A percentile compares a stretch with the other conserved stretches of the same genome.
These are phyloP conservation scores for Suhomyces panamericanus DNA, from an alignment of 1,139 yeast species.

Conservation along the genomic window DNA sequence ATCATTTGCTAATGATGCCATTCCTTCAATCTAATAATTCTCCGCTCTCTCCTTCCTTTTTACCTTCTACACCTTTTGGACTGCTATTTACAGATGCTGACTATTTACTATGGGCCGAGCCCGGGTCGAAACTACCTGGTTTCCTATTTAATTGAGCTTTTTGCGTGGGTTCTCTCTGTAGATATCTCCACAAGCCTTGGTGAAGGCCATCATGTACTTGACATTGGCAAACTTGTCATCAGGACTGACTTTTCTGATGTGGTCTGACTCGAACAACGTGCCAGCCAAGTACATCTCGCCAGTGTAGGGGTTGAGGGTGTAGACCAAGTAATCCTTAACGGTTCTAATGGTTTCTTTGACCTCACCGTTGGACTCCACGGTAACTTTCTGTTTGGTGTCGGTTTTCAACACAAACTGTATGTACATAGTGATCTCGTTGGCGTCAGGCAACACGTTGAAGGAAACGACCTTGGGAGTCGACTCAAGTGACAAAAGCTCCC, in stretches of 20 bases:
- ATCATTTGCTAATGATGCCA: no score
- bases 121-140: background rate
- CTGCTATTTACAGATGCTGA: background rate
- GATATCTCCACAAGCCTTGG: conserved; percentile 49
- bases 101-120: background rate
- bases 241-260: conserved; percentile 38
- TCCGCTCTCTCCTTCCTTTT: no score
- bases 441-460: conserved; percentile 62
- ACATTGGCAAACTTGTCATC: conserved; percentile 38
- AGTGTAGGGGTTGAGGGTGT: conserved; percentile 70
- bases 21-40: no score
- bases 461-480: conserved; percentile 70
- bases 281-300: conserved; percentile 73
- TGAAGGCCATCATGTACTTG: conserved; percentile 22
- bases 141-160: background rate
- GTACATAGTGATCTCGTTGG: conserved; percentile 63
- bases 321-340: conserved; percentile 74
- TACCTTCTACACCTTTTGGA: no score
- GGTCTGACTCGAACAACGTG: conserved; percentile 70
- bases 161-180: conserved; percentile 26
- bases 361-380: conserved; percentile 41
- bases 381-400: conserved; percentile 69
- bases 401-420: conserved; percentile 79
- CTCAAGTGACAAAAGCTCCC: conserved; percentile 76
- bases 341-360: conserved; percentile 48